phyloP scores from a whole-genome alignment of 2,329 filamentous ascomycete genomes.

The Penicillium sp. region DNA sequence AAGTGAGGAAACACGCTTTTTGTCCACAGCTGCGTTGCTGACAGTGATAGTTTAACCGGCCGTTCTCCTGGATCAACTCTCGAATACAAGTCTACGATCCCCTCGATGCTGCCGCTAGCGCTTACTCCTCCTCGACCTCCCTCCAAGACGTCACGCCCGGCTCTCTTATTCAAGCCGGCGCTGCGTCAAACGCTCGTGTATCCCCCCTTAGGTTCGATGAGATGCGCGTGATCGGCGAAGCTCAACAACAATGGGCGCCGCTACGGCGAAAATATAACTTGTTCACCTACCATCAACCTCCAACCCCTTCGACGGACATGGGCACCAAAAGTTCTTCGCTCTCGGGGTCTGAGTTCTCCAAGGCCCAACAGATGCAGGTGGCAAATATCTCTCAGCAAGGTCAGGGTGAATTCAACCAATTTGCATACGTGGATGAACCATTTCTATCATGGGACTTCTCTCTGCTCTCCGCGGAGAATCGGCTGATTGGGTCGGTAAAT shows the following conservation, averaged over 20 bases:
- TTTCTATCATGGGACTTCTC: slow-evolving; percentile 65
- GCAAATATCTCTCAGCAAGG: slow-evolving; percentile 26
- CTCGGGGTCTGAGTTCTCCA: slow-evolving; percentile 49
- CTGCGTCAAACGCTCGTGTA: slow-evolving; percentile 50
- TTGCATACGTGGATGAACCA: slow-evolving; percentile 61
- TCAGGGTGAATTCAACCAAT: slow-evolving; percentile 54
- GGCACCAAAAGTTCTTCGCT: slow-evolving; percentile 43
- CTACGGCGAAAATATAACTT: slow-evolving; percentile 63
- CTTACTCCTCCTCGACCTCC: slow-evolving; percentile 42
- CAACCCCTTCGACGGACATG: slow-evolving; percentile 34
- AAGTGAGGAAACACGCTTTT: slow-evolving; percentile 13
- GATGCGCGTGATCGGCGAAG: slow-evolving; percentile 63
- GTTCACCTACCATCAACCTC: slow-evolving; percentile 55
- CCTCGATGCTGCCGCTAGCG: slow-evolving; percentile 34
- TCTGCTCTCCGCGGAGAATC: slow-evolving; percentile 50
- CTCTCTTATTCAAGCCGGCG: slow-evolving; percentile 40
- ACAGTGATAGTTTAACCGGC: slow-evolving; percentile 54
- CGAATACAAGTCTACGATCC: slow-evolving; percentile 57
- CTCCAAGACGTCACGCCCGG: slow-evolving; percentile 46
- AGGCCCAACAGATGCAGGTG: slow-evolving; percentile 48
- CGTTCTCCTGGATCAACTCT: slow-evolving; percentile 63
- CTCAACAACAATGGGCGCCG: slow-evolving; percentile 63
- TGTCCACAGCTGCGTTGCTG: background rate
- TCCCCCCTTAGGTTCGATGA: slow-evolving; percentile 54
- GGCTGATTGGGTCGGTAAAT: slow-evolving; percentile 60